Evolutionary conservation across 345 rosid genomes (phyloP).

Genomic region (Eucalyptus victrix): DNA sequence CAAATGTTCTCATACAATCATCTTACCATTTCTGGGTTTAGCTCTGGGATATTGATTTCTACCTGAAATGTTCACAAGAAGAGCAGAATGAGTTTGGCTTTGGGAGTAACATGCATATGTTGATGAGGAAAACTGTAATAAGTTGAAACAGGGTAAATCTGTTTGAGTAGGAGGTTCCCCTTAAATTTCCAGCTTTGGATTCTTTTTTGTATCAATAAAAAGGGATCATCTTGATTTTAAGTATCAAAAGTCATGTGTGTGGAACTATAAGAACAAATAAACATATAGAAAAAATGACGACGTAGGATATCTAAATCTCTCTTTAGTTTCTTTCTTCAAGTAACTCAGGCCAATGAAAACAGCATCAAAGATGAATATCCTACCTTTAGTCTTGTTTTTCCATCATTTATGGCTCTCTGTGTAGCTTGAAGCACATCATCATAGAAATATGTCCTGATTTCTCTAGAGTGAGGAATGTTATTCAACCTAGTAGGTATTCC

Average conservation of each 20-base stretch:
- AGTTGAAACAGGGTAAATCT: background rate
- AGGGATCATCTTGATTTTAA: background rate
- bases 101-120: background rate
- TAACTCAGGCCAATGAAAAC: background rate
- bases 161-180: background rate
- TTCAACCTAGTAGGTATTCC: conserved; percentile 93
- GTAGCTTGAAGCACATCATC: conserved; percentile 80
- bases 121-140: background rate
- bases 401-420: conserved; percentile 56
- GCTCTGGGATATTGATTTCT: conserved; percentile 88
- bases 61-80: conserved; percentile 32
- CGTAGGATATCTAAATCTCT: background rate
- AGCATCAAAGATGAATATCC: background rate
- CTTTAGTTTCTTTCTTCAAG: background rate
- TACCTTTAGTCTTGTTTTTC: conserved; percentile 70
- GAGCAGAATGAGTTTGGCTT: background rate
- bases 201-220: background rate
- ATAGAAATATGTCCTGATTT: conserved; percentile 81
- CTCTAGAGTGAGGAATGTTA: conserved; percentile 92
- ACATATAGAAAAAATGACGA: background rate
- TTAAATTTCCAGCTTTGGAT: background rate
- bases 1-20: background rate
- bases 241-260: background rate
- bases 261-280: background rate
- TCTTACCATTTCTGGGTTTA: conserved; percentile 90